Conservation (phyloP, 768 basidiomycete species). For the Phanerodontia chrysosporium region DNA sequence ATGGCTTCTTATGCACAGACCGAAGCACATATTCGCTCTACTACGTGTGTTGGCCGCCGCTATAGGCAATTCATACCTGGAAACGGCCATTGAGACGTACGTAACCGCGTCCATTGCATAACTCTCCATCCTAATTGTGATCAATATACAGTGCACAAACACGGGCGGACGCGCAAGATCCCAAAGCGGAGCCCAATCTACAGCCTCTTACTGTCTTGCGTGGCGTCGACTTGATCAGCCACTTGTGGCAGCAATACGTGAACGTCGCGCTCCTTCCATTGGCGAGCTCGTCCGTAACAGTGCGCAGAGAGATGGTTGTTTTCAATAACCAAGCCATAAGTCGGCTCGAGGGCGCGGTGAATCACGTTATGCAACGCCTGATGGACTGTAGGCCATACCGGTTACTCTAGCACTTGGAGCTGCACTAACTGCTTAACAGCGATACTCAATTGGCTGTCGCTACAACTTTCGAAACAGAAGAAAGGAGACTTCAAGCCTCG, state of each 20-base stretch:
- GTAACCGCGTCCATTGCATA: slow-evolving; percentile 23
- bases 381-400: slow-evolving; percentile 56
- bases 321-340: slow-evolving; percentile 88
- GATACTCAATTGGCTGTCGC: slow-evolving; percentile 68
- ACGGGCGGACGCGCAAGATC: slow-evolving; percentile 68
- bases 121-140: too few species aligned
- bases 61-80: slow-evolving; percentile 79
- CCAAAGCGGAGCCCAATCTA: slow-evolving; percentile 77
- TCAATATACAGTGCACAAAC: slow-evolving; percentile 51
- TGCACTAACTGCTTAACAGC: slow-evolving; percentile 39
- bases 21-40: slow-evolving; percentile 84
- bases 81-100: slow-evolving; percentile 89
- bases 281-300: slow-evolving; percentile 78
- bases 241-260: slow-evolving; percentile 96
- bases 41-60: slow-evolving; percentile 84
- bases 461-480: slow-evolving; percentile 87
- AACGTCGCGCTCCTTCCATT: slow-evolving; percentile 87
- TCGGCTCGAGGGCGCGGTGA: slow-evolving; percentile 79
- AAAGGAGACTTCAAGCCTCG: slow-evolving; percentile 95
- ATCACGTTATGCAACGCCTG: slow-evolving; percentile 72
- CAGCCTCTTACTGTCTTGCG: slow-evolving; percentile 61
- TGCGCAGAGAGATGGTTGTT: slow-evolving; percentile 86
- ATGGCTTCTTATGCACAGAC: too few species aligned
- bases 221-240: slow-evolving; percentile 81
- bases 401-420: not conserved